Evolutionary conservation across 2,329 filamentous ascomycete species (phyloP), one percentile per base, ranked within the genome.

Genomic region (Colletotrichum tropicicola): DNA sequence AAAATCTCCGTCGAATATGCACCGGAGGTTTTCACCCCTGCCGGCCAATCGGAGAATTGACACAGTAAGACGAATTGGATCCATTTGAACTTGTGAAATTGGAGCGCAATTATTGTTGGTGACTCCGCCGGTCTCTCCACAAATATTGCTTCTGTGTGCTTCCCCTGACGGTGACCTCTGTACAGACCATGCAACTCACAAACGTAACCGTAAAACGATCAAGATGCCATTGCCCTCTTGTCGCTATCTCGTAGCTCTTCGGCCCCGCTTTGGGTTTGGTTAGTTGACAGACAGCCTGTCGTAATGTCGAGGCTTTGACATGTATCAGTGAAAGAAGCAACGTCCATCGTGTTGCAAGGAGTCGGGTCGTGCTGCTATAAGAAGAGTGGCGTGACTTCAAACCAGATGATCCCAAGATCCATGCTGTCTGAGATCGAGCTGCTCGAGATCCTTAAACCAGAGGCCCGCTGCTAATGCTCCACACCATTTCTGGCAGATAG

Each of bases 1-100:
- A 37, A 65, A 65, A 56, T 65, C 62, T 65, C 62, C 62, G 51
- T 65, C 44, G 39, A 56, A 51, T 62, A 56, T 62, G 62, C 62
- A 56, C 62, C 62, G 62, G 62, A 56, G 37, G 27, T 65, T 65
- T 62, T 61, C 5, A 43, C 37, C 53, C 62, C 62, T 65, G 57
- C 28, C 17, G 37, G 15, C 62, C 62, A 65, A 65, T 65, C 62
- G 62, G 62, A 62, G 51, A 65, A 56, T 62, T 65, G 57, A 61
- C 23, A 15, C 51, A 43, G 30, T 45, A 44, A 45, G 35, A 41
- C 51, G 56, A 27, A 8, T 53, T 64, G 56, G 60, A n/a, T 59
- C 56, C 60, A 64, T 64, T 39, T 41, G 15, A 43, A 30, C 21
- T 45, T 28, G 27, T 35, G 44, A 56, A 61, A 61, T 62, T 51